These are phyloP conservation scores for Puya raimondii DNA, from an alignment of 176 grass and related monocot species.

Conservation along the genomic window DNA sequence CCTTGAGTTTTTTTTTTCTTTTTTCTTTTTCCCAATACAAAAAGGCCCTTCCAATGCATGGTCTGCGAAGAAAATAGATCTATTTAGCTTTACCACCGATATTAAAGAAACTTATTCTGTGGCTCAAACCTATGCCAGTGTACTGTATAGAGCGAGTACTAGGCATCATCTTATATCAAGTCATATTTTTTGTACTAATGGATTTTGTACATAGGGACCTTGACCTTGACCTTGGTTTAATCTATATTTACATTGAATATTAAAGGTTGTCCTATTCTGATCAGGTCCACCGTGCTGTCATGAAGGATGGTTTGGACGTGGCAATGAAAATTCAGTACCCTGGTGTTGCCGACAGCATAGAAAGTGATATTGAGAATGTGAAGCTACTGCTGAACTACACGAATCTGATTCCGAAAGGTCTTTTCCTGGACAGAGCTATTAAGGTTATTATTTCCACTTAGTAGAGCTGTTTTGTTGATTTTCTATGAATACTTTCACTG, in stretches of 20 bases:
- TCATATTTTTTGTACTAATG: not conserved
- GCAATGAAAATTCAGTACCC: slow-evolving; percentile 99
- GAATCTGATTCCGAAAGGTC: slow-evolving; percentile 96
- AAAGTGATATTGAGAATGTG: slow-evolving; percentile 95
- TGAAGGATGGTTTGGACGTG: slow-evolving; percentile 68
- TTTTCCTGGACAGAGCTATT: slow-evolving; percentile 94
- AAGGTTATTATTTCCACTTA: slow-evolving; percentile 49
- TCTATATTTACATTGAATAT: not conserved
- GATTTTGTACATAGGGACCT: not conserved
- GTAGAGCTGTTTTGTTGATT: not conserved
- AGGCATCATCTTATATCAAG: not conserved
- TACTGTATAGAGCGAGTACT: too few species aligned
- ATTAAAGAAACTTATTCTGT: too few species aligned
- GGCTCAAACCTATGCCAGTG: too few species aligned
- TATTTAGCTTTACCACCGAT: too few species aligned
- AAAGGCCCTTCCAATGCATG: too few species aligned
- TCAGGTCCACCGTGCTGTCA: slow-evolving; percentile 72
- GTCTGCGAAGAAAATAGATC: too few species aligned
- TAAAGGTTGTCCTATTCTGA: not conserved
- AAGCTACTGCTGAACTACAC: slow-evolving; percentile 73
- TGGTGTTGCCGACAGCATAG: slow-evolving; percentile 90
- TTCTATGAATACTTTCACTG: not conserved
- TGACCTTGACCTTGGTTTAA: not conserved
- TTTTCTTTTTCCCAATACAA: not conserved
- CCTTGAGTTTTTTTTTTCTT: not conserved